These are phyloP conservation scores for Tillandsia fasciculata DNA, from an alignment of 176 grass and related monocot species.

Conservation along the genomic window DNA sequence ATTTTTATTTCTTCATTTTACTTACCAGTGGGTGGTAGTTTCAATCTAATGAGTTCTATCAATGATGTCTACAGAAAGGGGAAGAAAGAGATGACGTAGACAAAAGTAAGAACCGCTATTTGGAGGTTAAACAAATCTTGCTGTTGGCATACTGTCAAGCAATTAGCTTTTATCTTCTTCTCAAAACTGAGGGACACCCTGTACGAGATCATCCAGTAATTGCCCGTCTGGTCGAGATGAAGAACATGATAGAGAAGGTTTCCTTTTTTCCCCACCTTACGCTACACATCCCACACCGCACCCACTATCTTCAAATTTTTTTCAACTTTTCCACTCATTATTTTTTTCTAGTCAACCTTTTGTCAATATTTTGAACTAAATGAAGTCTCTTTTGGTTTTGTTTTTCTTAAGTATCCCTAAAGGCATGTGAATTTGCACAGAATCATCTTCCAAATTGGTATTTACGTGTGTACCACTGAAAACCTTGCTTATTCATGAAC, in stretches of 20 bases:
- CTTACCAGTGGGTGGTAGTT: not conserved
- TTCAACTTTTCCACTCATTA: too few species aligned
- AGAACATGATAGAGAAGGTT: slow-evolving; percentile 77
- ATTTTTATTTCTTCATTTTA: not conserved
- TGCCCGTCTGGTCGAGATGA: slow-evolving; percentile 77
- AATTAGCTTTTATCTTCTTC: slow-evolving; percentile 94
- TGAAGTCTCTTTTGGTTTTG: too few species aligned
- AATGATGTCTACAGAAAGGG: slow-evolving; percentile 28
- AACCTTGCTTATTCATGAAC: too few species aligned
- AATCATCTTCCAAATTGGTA: too few species aligned
- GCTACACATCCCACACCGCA: not conserved
- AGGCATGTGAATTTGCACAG: too few species aligned
- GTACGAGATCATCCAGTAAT: slow-evolving; percentile 89
- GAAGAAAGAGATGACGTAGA: slow-evolving; percentile 21
- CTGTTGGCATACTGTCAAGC: slow-evolving; percentile 70
- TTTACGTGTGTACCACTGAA: too few species aligned
- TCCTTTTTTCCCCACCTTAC: not conserved
- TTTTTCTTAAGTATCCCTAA: too few species aligned
- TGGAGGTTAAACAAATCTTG: slow-evolving; percentile 64
- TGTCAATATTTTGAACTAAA: too few species aligned
- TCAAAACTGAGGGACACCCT: slow-evolving; percentile 73
- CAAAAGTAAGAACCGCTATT: slow-evolving; percentile 39
- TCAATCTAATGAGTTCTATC: not conserved
- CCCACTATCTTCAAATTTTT: not conserved
- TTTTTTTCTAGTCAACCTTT: too few species aligned